These are phyloP conservation scores for Uronychia binucleata DNA, from an alignment of 73 alveolate species.

Conservation along the genomic window DNA sequence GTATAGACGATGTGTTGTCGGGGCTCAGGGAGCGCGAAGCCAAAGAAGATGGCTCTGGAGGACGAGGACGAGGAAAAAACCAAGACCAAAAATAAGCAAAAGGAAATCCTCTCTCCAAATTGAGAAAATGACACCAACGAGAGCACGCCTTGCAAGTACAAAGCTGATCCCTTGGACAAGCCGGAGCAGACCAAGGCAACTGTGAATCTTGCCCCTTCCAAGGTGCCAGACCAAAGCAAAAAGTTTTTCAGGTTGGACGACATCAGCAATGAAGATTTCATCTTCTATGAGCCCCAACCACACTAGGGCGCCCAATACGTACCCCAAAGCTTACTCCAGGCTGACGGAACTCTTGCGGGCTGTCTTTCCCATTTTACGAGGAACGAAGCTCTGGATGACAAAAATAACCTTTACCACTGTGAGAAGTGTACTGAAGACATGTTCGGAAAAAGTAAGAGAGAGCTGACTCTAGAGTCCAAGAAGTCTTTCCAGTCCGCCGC, in stretches of 20 bases:
- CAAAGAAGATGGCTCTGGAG: neutral
- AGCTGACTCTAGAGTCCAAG: conserved; percentile 41
- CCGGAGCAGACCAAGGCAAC: neutral
- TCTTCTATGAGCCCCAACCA: conserved; percentile 59
- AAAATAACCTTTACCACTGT: conserved; percentile 54
- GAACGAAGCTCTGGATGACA: conserved; percentile 42
- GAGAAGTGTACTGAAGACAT: conserved; percentile 58
- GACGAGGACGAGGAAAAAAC: neutral
- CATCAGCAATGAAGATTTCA: conserved; percentile 25
- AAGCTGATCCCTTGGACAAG: neutral
- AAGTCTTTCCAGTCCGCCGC: conserved; percentile 48
- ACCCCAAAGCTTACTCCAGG: neutral
- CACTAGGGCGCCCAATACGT: neutral
- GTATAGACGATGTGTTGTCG: neutral
- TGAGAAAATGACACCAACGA: neutral
- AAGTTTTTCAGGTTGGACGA: conserved; percentile 30
- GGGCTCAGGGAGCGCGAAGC: neutral
- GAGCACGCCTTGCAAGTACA: neutral
- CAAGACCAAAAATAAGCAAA: neutral
- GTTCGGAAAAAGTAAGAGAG: conserved; percentile 54
- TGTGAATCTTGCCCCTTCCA: neutral
- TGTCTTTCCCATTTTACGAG: conserved; percentile 38
- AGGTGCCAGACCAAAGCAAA: conserved; percentile 15
- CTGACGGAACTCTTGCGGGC: conserved; percentile 39
- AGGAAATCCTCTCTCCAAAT: neutral